These are phyloP conservation scores for Nitzschia palea DNA, from an alignment of 108 stramenopile genomes.

Conservation along the genomic window DNA sequence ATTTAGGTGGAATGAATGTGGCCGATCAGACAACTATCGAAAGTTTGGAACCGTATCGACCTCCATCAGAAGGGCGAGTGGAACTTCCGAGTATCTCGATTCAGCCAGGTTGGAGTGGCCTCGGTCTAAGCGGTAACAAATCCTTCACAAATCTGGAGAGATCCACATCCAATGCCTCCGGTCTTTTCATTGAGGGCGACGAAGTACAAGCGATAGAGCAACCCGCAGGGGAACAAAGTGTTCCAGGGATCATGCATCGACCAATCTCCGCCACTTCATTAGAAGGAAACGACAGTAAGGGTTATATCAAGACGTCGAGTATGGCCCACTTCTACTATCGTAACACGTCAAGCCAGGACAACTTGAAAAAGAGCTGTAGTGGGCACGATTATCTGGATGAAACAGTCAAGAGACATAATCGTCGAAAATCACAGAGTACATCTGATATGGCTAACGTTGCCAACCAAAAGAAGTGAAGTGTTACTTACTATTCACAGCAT, in stretches of 20 bases:
- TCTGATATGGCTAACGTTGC: constrained; percentile 21
- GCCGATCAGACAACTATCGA: constrained; percentile 52
- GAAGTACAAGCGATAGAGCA: constrained; percentile 31
- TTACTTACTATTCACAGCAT: too few relatives aligned
- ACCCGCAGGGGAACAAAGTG: constrained; percentile 33
- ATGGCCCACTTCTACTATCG: constrained; percentile 93
- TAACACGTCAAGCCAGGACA: constrained; percentile 29
- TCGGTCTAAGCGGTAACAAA: constrained; percentile 81
- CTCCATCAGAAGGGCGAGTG: neutral
- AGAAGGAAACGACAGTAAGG: constrained; percentile 2
- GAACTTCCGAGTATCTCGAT: constrained; percentile 10
- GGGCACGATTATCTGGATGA: constrained; percentile 2
- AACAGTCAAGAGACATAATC: neutral
- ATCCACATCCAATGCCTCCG: constrained; percentile 60
- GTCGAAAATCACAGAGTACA: constrained; percentile 32
- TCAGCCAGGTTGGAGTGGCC: constrained; percentile 75
- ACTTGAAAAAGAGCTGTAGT: constrained; percentile 18
- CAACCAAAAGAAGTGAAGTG: too few relatives aligned
- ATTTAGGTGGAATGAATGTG: constrained; percentile 71
- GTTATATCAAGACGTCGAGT: constrained; percentile 80
- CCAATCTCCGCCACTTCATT: neutral
- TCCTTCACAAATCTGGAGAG: constrained; percentile 64
- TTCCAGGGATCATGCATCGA: neutral
- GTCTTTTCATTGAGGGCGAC: constrained; percentile 73
- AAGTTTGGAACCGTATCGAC: constrained; percentile 1